phyloP scores from a whole-genome alignment of 495 filamentous ascomycete genomes.

The Penicillium longicatenatum region DNA sequence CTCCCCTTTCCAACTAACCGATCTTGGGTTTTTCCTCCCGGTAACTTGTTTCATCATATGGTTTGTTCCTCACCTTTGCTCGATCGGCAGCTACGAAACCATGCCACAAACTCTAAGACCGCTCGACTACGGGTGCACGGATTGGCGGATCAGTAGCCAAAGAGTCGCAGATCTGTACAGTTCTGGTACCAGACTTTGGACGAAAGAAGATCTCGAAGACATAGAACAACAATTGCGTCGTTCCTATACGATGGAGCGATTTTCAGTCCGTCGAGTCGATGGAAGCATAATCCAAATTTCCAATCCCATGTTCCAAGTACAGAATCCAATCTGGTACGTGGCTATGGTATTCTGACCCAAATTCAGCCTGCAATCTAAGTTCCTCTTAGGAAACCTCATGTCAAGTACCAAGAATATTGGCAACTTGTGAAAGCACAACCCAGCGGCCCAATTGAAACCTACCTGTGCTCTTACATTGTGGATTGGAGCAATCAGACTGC shows the following conservation, averaged over 20 bases:
- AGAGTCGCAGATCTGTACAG: constrained; percentile 39
- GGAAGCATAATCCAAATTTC: constrained; percentile 35
- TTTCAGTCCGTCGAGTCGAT: constrained; percentile 41
- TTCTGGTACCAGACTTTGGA: constrained; percentile 39
- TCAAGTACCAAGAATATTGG: constrained; percentile 37
- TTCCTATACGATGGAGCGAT: constrained; percentile 32
- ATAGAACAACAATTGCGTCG: constrained; percentile 40
- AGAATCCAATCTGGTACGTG: constrained; percentile 43
- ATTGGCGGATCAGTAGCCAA: constrained; percentile 41
- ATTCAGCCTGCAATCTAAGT: constrained; percentile 27
- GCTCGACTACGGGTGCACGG: constrained; percentile 37
- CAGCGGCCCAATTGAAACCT: constrained; percentile 32
- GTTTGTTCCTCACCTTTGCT: constrained; percentile 25
- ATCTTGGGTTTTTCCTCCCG: constrained; percentile 19
- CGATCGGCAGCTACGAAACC: constrained; percentile 25
- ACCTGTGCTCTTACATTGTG: constrained; percentile 40
- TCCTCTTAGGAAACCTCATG: constrained; percentile 32
- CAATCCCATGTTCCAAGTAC: constrained; percentile 41
- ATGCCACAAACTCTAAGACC: constrained; percentile 32
- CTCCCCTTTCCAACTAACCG: constrained; percentile 7
- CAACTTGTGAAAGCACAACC: constrained; percentile 32
- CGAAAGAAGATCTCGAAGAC: constrained; percentile 37
- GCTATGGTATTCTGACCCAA: constrained; percentile 23
- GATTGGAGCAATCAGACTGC: constrained; percentile 38
- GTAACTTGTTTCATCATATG: no score